These are phyloP conservation scores for Fabrea salina DNA, from an alignment of 169 alveolate genomes.

Conservation along the genomic window DNA sequence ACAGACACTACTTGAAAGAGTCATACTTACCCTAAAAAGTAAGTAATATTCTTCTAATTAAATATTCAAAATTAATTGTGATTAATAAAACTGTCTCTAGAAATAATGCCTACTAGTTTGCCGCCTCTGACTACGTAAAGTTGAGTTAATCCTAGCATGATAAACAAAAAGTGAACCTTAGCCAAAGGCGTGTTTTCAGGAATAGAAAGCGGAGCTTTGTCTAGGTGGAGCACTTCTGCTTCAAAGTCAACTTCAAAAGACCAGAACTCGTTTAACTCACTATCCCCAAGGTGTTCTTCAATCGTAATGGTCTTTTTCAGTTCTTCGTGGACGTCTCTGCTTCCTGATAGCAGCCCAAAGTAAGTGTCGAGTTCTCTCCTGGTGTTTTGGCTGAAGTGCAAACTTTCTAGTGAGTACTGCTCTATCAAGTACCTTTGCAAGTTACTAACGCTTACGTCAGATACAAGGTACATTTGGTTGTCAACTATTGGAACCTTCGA, in stretches of 20 bases:
- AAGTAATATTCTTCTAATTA: too few species aligned
- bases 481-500: neutral
- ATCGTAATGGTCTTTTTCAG: neutral
- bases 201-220: slow-evolving; percentile 58
- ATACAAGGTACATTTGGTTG: neutral
- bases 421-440: neutral
- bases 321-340: neutral
- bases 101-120: slow-evolving; percentile 55
- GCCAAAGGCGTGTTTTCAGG: slow-evolving; percentile 56
- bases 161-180: slow-evolving; percentile 68
- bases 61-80: too few species aligned
- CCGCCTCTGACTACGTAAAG: slow-evolving; percentile 60
- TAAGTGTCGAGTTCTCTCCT: neutral
- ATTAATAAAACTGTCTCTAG: slow-evolving; percentile 49
- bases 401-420: neutral
- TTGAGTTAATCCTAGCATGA: slow-evolving; percentile 64
- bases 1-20: too few species aligned
- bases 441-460: neutral
- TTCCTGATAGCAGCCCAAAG: neutral
- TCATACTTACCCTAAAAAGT: too few species aligned
- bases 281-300: too few species aligned
- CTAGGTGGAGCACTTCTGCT: slow-evolving; percentile 23
- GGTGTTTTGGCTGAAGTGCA: neutral
- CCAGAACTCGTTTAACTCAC: neutral
- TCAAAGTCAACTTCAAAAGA: neutral